Percentiles rank a stretch among this genome's conserved stretches.
These are phyloP conservation scores for Crucihimalaya himalaica DNA, from an alignment of 345 rosid genomes.

Conservation along the genomic window DNA sequence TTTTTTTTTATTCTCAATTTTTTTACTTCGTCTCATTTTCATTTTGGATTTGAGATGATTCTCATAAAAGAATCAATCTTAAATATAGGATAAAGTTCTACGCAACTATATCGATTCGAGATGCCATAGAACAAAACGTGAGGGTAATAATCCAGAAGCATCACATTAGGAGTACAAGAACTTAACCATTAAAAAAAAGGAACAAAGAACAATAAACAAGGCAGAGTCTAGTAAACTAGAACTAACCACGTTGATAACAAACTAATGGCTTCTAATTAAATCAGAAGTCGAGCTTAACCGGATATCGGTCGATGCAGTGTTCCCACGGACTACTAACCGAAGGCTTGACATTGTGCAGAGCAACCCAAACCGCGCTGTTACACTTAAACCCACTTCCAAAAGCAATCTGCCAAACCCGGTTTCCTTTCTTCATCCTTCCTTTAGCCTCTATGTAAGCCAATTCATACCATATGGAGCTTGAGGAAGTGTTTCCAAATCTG, in stretches of 20 bases:
- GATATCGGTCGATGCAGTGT: conserved; percentile 70
- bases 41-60: background rate
- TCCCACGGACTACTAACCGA: conserved; percentile 71
- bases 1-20: background rate
- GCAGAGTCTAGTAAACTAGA: conserved; percentile 23
- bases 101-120: background rate
- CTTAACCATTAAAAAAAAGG: background rate
- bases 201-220: background rate
- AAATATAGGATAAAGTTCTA: background rate
- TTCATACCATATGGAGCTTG: conserved; percentile 94
- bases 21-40: background rate
- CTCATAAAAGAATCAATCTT: background rate
- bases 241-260: conserved; percentile 9
- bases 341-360: conserved; percentile 55
- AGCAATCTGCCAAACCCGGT: conserved; percentile 89
- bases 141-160: background rate
- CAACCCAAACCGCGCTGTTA: conserved; percentile 86
- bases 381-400: conserved; percentile 93
- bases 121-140: background rate
- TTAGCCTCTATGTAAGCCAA: conserved; percentile 81
- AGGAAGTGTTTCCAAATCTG: conserved; percentile 85
- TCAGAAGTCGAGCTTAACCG: conserved; percentile 56
- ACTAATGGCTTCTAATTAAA: conserved; percentile 19
- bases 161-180: conserved; percentile 19
- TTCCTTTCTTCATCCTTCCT: conserved; percentile 79